These are phyloP conservation scores for Mycogone perniciosa DNA, from an alignment of 2,329 filamentous ascomycete genomes.

Conservation along the genomic window DNA sequence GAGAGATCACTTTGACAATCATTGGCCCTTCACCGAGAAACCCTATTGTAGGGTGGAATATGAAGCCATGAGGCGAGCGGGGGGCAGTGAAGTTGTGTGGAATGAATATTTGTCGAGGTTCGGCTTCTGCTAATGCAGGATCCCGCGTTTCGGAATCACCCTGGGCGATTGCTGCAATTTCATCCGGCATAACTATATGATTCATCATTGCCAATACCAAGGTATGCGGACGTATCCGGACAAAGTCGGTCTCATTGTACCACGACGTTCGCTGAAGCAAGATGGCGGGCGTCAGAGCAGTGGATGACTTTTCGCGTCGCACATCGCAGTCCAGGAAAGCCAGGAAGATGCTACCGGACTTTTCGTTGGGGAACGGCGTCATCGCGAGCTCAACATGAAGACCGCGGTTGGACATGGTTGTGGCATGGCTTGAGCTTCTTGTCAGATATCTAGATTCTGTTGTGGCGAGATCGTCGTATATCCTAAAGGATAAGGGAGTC, in stretches of 20 bases:
- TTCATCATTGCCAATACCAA: slow-evolving; percentile 22
- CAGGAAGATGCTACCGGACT: slow-evolving; percentile 22
- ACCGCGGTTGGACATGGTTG: slow-evolving; percentile 20
- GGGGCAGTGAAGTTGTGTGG: slow-evolving; percentile 16
- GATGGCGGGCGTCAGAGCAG: slow-evolving; percentile 16
- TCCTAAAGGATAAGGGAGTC: slow-evolving; percentile 21
- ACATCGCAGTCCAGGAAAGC: slow-evolving; percentile 25
- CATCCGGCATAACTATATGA: slow-evolving; percentile 20
- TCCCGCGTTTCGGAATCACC: slow-evolving; percentile 12
- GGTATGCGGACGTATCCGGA: slow-evolving; percentile 22
- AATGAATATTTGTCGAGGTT: slow-evolving; percentile 19
- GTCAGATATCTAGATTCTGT: slow-evolving; percentile 21
- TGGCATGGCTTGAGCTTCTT: slow-evolving; percentile 16
- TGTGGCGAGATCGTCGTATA: slow-evolving; percentile 15
- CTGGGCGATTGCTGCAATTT: slow-evolving; percentile 16
- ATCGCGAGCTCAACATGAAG: slow-evolving; percentile 21
- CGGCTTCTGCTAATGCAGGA: slow-evolving; percentile 6
- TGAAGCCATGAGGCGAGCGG: slow-evolving; percentile 20
- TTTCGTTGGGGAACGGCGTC: slow-evolving; percentile 22
- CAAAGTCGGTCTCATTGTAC: slow-evolving; percentile 23
- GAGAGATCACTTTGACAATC: slow-evolving; percentile 17
- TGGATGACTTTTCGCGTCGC: slow-evolving; percentile 16
- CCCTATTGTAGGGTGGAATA: slow-evolving; percentile 20
- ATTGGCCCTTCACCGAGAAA: slow-evolving; percentile 1
- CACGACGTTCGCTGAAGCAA: slow-evolving; percentile 24